Evolutionary conservation across 2,329 filamentous ascomycete genomes (phyloP), one percentile per base, ranked within the genome.

Genomic region (Fusarium musae): DNA sequence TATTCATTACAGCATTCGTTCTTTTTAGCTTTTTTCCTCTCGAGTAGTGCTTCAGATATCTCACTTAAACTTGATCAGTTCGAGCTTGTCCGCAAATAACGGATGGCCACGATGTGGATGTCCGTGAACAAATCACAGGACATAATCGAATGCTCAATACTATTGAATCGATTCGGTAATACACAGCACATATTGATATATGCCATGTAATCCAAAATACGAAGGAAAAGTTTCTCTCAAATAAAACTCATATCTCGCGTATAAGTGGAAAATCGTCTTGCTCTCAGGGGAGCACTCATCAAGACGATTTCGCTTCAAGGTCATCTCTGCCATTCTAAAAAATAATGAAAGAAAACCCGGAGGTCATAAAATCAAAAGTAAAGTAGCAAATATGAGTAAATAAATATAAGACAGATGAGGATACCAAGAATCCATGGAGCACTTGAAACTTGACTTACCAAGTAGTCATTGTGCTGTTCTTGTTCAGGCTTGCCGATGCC

Each of bases 1-100:
- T 2, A 2, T 9, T 21, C 36, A 39, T 28, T 12, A 6, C 4
- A 5, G 2, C 2, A 9, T 21, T 11, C 2, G 6, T 1, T 26
- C 21, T 11, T 15, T 19, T 5, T 4, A 21, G 12, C 17, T 26
- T 36, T 26, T 9, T 11, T 16, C 17, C n/a, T 26, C 4, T 10
- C 5, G 9, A 39, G 7, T 7, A 4, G 11, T 21, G 6, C 9
- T n/a, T 26, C 17, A 37, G 15, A 10, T 4, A 28, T 8, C 9
- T 8, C 9, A 6, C 9, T 36, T 26, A n/a, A 36, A 26, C n/a
- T 21, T 11, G 12, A 15, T 26, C n/a, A 23, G 12, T 36, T 36
- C 32, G 17, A 26, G 49, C 49, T 36, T 36, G 34, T 36, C n/a
- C n/a, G 23, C 17, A 19, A 36, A 36, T 23, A 3, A 23, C 4